Evolutionary conservation across 257 asterid genomes (phyloP).

Genomic region (Solanum microdontum): DNA sequence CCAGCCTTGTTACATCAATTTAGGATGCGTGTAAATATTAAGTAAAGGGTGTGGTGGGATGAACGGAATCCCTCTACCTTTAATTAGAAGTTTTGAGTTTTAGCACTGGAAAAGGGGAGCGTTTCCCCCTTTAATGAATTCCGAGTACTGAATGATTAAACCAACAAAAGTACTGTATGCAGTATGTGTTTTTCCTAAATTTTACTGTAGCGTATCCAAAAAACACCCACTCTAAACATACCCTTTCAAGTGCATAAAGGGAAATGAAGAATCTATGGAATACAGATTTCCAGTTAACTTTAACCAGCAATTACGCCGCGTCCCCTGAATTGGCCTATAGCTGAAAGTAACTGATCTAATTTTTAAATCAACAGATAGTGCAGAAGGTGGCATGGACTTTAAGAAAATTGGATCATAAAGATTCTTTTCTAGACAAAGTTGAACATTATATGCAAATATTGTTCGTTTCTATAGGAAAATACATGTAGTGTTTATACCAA

Average conservation of each 20-base stretch:
- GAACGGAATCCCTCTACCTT: neutral
- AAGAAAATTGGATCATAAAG: neutral
- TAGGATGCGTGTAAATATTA: neutral
- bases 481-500: neutral
- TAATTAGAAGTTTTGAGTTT: neutral
- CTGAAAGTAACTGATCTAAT: constrained; percentile 15
- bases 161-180: neutral
- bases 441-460: neutral
- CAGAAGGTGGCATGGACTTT: constrained; percentile 6
- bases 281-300: neutral
- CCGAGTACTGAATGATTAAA: neutral
- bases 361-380: neutral
- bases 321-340: constrained; percentile 13
- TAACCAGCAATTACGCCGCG: constrained; percentile 9
- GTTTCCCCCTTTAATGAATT: neutral
- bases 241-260: neutral
- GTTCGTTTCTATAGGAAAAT: neutral
- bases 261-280: neutral
- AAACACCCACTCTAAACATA: neutral
- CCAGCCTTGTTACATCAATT: neutral
- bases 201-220: neutral
- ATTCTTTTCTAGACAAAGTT: constrained; percentile 7
- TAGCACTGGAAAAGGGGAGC: neutral
- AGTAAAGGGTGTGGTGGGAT: neutral
- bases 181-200: neutral